Evolutionary conservation across 306 rosid genomes (phyloP), one percentile per base, ranked within the genome.

Genomic region (Crotalaria pallida): DNA sequence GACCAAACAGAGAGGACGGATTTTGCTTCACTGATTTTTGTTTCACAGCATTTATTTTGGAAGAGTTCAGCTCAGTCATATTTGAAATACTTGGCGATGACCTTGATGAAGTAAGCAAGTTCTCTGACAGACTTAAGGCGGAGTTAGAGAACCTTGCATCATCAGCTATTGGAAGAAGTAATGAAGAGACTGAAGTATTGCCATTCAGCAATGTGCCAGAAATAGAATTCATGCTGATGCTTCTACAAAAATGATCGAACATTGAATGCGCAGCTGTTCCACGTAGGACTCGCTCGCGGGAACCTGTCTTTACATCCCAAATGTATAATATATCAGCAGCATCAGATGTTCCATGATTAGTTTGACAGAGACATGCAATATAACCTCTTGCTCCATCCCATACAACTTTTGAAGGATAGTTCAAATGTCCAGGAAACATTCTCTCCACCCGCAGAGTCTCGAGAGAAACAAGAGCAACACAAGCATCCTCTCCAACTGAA

Each of bases 321-420:
- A 94, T 82, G 80, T 84, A 90, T 65, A 94, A 79, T 27, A 85
- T 70, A 84, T 87, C 92, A 67, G 64, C 27, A 3, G 89, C 66
- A 78, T 94, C 96, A 55, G 87, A 83, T 29, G 88, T 74, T 81
- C 88, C 90, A n/a, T 71, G 78, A 78, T 85, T 72, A 7, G 80
- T 72, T 80, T 56, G 92, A 67, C 96, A 90, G 69, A 94, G 86
- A 59, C 97, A 90, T 43, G 95, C 88, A 69, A 94, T 74, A 82
- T 90, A 94, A 67, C 97, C 96, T 82, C 96, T 88, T 61, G 68
- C 81, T 64, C 95, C 92, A 77, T 94, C 97, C 98, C 98, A 94
- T 65, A 94, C 88, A 77, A 94, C 95, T 81, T 94, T 94, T 41
- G 87, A 79, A 66, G 97, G 96, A 87, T 86, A 87, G 81, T 83